Evolutionary conservation across 352 stramenopile species (phyloP), one percentile per base, ranked within the genome.

Genomic region (Phytophthora lateralis): DNA sequence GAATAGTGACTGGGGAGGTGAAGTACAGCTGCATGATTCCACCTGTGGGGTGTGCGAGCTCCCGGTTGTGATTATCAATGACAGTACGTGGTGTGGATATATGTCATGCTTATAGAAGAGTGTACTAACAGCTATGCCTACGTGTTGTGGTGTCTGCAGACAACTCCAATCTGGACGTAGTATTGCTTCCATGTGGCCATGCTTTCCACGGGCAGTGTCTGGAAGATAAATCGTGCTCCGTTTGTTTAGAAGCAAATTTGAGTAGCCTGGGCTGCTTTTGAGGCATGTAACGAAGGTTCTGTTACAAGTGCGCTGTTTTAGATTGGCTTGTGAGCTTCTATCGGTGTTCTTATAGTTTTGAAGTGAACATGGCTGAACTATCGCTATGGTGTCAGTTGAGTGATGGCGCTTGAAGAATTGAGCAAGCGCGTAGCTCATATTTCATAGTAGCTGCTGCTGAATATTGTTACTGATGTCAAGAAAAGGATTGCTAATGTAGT

Each of bases 1-100:
- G 24, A 93, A 90, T 62, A 93, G 86, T 52, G 88, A 94, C 51
- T 96, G 88, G 88, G 88, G 88, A 44, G 85, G 88, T 18, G 88
- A 95, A 62, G 80, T 96, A 21, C 85, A 95, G 52, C 63, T 96
- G 8, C 88, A 96, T 45, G 85, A 96, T 61, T 88, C 78, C 11
- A 86, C 73, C 2, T 96, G 88, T 49, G 71, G 69, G 2, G 57
- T 68, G 29, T 96, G 88, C 44, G 85, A 94, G 21, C 72, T 96
- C 7, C 80, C 88, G 12, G 82, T 96, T 10, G 79, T 96, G 45
- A 88, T 95, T 34, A 89, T 96, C 59, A 70, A 67, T 20, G 78
- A 90, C 46, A 78, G 88, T 96, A 76, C 17, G 73, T 72, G 17
- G 8, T 57, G 59, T 50, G 24, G 42, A 47, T 17, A 45, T 60